Conservation (phyloP, 2,329 filamentous ascomycete species). For the Colletotrichum sp. region DNA sequence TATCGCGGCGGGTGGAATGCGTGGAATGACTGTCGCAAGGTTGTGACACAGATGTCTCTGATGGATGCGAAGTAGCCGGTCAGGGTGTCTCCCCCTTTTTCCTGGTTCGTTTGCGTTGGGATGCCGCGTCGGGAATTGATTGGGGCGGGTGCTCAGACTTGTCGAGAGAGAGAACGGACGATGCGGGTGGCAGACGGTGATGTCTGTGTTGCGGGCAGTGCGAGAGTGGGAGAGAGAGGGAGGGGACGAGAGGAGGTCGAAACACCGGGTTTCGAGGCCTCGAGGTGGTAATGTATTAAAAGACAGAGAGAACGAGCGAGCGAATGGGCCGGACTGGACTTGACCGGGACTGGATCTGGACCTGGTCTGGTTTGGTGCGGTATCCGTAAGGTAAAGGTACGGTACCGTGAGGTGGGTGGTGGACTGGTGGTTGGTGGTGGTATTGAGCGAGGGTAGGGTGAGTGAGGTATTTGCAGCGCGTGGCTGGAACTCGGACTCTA, state of each 20-base stretch:
- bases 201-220: not conserved
- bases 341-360: not conserved
- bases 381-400: not conserved
- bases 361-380: not conserved
- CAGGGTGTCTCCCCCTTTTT: slow-evolving; percentile 6
- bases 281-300: not conserved
- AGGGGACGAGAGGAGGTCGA: slow-evolving; percentile 9
- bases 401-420: not conserved
- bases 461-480: not conserved
- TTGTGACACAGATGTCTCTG: slow-evolving; percentile 16
- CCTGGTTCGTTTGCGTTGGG: not conserved
- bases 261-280: slow-evolving; percentile 15
- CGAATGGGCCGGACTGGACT: not conserved
- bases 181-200: not conserved
- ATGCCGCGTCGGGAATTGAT: not conserved
- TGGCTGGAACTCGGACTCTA: not conserved
- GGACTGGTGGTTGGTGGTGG: not conserved
- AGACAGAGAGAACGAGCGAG: not conserved
- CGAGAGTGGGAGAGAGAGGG: not conserved
- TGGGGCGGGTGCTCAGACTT: not conserved
- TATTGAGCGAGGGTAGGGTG: not conserved
- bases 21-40: slow-evolving; percentile 9
- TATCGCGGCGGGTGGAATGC: slow-evolving; percentile 1
- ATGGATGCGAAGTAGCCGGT: not conserved
- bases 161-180: not conserved